A percentile compares a stretch with the other conserved stretches of the same genome.
phyloP scores from a whole-genome alignment of 164 flowering plant genomes.

The Annona squamosa region DNA sequence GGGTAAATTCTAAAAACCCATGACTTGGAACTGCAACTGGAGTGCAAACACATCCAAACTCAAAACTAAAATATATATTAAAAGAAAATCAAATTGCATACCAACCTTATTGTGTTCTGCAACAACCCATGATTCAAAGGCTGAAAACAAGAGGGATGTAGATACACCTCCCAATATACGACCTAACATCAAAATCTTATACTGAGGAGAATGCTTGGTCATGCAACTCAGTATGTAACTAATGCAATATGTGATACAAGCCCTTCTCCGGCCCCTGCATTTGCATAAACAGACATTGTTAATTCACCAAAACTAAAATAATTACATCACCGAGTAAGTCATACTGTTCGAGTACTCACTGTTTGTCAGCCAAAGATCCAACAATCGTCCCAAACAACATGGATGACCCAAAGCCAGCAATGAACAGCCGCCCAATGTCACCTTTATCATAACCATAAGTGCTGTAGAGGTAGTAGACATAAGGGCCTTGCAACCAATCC shows the following conservation, averaged over 20 bases:
- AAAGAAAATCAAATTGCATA: no score
- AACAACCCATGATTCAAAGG: slow-evolving; percentile 99
- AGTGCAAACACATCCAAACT: no score
- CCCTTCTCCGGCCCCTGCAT: slow-evolving; percentile 93
- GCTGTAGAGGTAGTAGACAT: slow-evolving; percentile 79
- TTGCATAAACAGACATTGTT: background rate
- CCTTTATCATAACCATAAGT: slow-evolving; percentile 85
- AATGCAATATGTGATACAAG: slow-evolving; percentile 94
- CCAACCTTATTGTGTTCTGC: slow-evolving; percentile 96
- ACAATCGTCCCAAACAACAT: slow-evolving; percentile 97
- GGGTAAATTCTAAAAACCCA: no score
- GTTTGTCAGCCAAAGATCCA: slow-evolving; percentile 98
- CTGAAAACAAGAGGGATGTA: slow-evolving; percentile 90
- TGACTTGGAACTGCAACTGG: no score
- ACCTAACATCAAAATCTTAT: slow-evolving; percentile 86
- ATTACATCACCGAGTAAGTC: background rate
- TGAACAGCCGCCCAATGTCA: slow-evolving; percentile 92
- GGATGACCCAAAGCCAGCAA: slow-evolving; percentile 99
- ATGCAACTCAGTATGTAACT: slow-evolving; percentile 93
- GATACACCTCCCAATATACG: slow-evolving; percentile 97
- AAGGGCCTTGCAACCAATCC: slow-evolving; percentile 52
- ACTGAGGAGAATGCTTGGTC: slow-evolving; percentile 95
- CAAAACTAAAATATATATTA: no score
- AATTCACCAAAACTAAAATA: background rate
- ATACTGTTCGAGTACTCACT: slow-evolving; percentile 36